These are phyloP conservation scores for Suillus sp. DNA, from an alignment of 768 basidiomycete genomes.

Conservation along the genomic window DNA sequence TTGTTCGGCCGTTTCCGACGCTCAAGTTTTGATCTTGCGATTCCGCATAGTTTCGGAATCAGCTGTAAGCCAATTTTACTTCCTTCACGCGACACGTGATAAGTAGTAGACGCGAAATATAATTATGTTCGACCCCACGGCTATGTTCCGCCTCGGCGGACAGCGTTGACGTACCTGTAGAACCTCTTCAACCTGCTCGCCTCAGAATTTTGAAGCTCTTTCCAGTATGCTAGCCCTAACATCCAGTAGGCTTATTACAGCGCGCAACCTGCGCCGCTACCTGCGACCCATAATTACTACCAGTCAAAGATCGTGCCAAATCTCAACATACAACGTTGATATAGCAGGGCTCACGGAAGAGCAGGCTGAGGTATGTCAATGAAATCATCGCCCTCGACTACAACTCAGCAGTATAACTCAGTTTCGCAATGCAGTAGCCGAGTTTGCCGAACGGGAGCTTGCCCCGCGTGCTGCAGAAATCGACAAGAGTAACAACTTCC, in stretches of 20 bases:
- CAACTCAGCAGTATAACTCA: constrained; percentile 31
- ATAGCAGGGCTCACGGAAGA: constrained; percentile 79
- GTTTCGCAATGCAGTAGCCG: constrained; percentile 79
- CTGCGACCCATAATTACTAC: neutral
- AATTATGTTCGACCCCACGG: neutral
- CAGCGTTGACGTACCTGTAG: neutral
- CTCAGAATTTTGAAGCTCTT: neutral
- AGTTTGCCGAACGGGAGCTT: constrained; percentile 83
- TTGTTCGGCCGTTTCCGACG: too few species aligned
- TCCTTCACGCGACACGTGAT: neutral
- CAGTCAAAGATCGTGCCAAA: constrained; percentile 22
- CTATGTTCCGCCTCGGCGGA: neutral
- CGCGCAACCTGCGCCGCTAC: neutral
- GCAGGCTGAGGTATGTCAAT: constrained; percentile 66
- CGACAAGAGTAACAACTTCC: constrained; percentile 78
- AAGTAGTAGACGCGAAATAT: neutral
- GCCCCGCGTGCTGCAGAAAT: constrained; percentile 85
- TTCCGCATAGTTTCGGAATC: too few species aligned
- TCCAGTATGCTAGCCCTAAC: neutral
- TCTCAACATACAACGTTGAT: constrained; percentile 70
- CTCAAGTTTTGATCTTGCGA: too few species aligned
- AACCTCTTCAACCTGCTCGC: neutral
- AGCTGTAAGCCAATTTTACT: neutral
- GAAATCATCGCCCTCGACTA: neutral
- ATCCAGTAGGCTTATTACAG: neutral